Evolutionary conservation across 768 basidiomycete species (phyloP).

Genomic region (Thelephora ganbajun): DNA sequence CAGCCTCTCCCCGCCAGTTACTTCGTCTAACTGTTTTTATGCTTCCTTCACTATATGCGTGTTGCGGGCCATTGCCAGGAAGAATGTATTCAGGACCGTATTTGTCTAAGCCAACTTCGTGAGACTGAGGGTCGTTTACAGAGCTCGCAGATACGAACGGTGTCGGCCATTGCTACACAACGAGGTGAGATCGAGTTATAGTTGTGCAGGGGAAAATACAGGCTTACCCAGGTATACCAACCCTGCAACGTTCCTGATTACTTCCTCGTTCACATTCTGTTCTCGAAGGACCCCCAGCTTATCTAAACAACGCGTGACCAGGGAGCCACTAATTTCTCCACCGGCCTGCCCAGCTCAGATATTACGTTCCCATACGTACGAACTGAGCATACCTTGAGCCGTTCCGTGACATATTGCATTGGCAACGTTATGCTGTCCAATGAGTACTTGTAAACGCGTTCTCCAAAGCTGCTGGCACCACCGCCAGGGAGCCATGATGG

Average conservation of each 20-base stretch:
- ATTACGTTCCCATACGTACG: too few relatives aligned
- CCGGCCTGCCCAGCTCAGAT: too few relatives aligned
- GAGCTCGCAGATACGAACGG: not conserved
- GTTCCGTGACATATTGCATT: not conserved
- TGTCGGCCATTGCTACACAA: conserved; percentile 3
- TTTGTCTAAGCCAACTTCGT: conserved; percentile 3
- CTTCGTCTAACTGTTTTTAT: conserved; percentile 12
- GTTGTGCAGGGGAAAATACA: not conserved
- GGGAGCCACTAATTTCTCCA: too few relatives aligned
- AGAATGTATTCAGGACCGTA: conserved; percentile 7
- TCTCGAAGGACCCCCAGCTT: too few relatives aligned
- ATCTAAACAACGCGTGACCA: too few relatives aligned
- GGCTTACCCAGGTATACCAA: not conserved
- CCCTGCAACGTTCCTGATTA: not conserved
- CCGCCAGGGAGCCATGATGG: conserved; percentile 12
- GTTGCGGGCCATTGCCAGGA: conserved; percentile 9
- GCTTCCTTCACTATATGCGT: conserved; percentile 13
- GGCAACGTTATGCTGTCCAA: conserved; percentile 20
- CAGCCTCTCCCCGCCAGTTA: conserved; percentile 9
- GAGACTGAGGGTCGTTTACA: not conserved
- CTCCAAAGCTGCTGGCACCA: conserved; percentile 6
- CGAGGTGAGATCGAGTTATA: not conserved
- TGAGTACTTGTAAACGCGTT: conserved; percentile 8
- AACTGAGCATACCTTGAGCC: conserved; percentile 5
- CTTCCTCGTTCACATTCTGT: too few relatives aligned